phyloP scores from a whole-genome alignment of 495 filamentous ascomycete species.

The Rostrohypoxylon terebratum region DNA sequence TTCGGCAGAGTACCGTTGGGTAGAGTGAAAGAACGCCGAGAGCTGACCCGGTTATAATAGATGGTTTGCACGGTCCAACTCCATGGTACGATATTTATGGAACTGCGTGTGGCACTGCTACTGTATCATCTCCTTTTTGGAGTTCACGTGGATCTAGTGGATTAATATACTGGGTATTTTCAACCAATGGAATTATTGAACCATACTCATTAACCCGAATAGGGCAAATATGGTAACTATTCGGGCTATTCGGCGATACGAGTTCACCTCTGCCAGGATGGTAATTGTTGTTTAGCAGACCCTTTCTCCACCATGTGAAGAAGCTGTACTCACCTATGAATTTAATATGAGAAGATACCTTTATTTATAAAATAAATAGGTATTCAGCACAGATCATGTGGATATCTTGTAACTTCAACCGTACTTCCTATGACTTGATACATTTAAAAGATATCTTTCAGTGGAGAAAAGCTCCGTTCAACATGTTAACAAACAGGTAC shows the following conservation, averaged over 20 bases:
- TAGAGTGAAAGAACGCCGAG: neutral
- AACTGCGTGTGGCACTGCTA: conserved; percentile 8
- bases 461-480: too few species aligned
- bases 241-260: too few species aligned
- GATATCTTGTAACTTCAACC: too few species aligned
- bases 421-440: too few species aligned
- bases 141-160: conserved; percentile 8
- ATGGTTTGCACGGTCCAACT: conserved; percentile 8
- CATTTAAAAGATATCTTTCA: too few species aligned
- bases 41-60: neutral
- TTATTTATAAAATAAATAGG: too few species aligned
- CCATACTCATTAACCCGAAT: neutral
- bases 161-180: conserved; percentile 6
- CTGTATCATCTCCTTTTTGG: neutral
- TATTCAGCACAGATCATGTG: too few species aligned
- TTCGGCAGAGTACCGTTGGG: neutral
- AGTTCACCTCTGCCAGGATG: too few species aligned
- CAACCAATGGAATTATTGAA: neutral
- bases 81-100: conserved; percentile 16
- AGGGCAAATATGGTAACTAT: neutral
- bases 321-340: too few species aligned
- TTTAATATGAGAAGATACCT: too few species aligned
- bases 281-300: too few species aligned
- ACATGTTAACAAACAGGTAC: neutral
- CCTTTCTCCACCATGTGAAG: too few species aligned